Percentiles rank a stretch among this genome's conserved stretches.
phyloP scores from a whole-genome alignment of 2,329 filamentous ascomycete species.

The Clarireedia hainanense region DNA sequence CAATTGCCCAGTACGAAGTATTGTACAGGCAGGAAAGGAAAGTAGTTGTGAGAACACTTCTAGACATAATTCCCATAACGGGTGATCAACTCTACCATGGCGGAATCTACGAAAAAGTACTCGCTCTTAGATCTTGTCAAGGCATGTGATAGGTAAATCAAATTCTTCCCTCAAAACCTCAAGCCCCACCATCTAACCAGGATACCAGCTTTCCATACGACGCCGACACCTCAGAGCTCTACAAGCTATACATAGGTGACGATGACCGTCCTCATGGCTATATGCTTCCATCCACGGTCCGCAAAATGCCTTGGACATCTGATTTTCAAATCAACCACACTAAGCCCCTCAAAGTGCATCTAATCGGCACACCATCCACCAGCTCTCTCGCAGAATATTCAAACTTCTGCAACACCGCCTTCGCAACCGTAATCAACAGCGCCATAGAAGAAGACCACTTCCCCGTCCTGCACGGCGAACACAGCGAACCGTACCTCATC shows the following conservation, averaged over 20 bases:
- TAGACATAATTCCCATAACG: background rate
- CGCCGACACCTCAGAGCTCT: slow-evolving; percentile 25
- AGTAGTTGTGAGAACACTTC: background rate
- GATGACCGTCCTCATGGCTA: slow-evolving; percentile 43
- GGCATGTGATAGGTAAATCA: slow-evolving; percentile 35
- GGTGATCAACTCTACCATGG: background rate
- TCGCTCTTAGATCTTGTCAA: slow-evolving; percentile 33
- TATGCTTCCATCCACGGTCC: slow-evolving; percentile 38
- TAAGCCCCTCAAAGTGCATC: slow-evolving; percentile 27
- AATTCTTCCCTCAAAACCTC: background rate
- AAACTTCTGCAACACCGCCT: slow-evolving; percentile 30
- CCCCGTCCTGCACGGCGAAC: slow-evolving; percentile 18
- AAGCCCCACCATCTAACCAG: background rate
- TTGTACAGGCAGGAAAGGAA: background rate
- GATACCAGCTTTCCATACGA: slow-evolving; percentile 10
- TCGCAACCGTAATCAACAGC: slow-evolving; percentile 31
- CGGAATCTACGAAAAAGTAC: background rate
- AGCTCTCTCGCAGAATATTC: slow-evolving; percentile 27
- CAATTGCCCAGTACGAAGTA: too few species aligned
- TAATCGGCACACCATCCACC: slow-evolving; percentile 16
- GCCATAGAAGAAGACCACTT: slow-evolving; percentile 33
- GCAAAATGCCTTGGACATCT: slow-evolving; percentile 38
- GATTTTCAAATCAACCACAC: slow-evolving; percentile 31
- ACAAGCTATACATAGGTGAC: slow-evolving; percentile 37
- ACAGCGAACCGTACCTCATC: slow-evolving; percentile 7